Evolutionary conservation across 331 rosid genomes (phyloP), one percentile per base, ranked within the genome.

Genomic region (Quercus tomentella): DNA sequence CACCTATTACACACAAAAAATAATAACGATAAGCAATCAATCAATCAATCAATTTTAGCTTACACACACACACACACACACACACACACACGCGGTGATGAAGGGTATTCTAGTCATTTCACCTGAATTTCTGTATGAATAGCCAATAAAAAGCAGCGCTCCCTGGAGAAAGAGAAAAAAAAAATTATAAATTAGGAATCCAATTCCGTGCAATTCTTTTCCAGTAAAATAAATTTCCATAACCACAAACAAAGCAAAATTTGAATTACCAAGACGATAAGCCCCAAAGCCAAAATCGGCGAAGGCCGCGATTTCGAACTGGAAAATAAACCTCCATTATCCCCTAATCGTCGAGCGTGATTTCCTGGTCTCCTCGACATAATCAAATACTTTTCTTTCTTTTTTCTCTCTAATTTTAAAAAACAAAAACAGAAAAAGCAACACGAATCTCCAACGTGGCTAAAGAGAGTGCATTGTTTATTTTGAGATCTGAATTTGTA

Each of bases 351-450:
- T 61, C 95, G 75, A 68, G 89, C 65, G 45, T 85, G 74, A 82
- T 78, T 88, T 23, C 25, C 86, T 11, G 87, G 85, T 58, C 89
- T 90, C 80, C 95, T 81, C 72, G 88, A 88, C 94, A 90, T 90
- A 55, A 14, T 41, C 1, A 41, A 9, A 9, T 41, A 41, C 12
- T 41, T 2, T 37, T 0, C 4, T 0, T 2, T 7, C 2, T 37
- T 41, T 35, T 37, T 1, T 2, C 2, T 26, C 30, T 26, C 12
- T 41, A 41, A 41, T 41, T 41, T 41, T 0, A 41, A 41, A 41
- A 41, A 37, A 7, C 43, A 37, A 37, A 37, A 37, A 37, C 43
- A 37, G 7, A 6, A 8, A 41, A 9, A 41, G 2, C 49, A 41
- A 41, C 49, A 9, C 49, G 4, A 41, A 41, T 41, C 49, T 41